Evolutionary conservation across 441 rosid species (phyloP), one percentile per base, ranked within the genome.

Genomic region (Brassica hybrid): DNA sequence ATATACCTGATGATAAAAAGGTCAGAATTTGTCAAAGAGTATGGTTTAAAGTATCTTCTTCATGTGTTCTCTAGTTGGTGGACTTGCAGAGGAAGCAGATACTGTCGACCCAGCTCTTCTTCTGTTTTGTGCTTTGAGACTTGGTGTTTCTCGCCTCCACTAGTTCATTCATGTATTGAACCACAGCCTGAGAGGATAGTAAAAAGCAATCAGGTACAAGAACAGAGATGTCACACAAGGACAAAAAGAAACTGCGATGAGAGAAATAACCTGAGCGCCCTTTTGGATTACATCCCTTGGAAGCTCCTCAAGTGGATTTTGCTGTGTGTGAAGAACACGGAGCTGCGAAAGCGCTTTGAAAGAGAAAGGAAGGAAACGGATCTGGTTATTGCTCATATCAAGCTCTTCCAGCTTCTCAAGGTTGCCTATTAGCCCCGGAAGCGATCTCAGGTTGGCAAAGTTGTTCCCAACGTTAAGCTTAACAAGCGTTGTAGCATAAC

Each of bases 341-440:
- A 95, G 77, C 8, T 76, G 82, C 57, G 93, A 79, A 65, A 95
- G 85, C 92, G 88, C 74, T 88, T 91, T 82, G 75, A 95, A 93
- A 16, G 99, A 89, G 74, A 86, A 91, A 1, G 99, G 99, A 80
- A 95, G 97, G 81, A 82, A 76, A 11, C 88, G 91, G 80, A 95
- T 95, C 84, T 95, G 98, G 86, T 95, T 95, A 75, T 95, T 95
- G 85, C 99, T 93, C 62, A 95, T 91, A 80, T 95, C 95, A 50
- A 95, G 71, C 86, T 91, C 99, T 80, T 95, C 92, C 23, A 95
- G 98, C 86, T 76, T 85, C 88, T 89, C 97, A 41, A 95, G 98
- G 84, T 95, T 93, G 77, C 98, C 98, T 67, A 93, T 89, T 68
- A 97, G 88, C 84, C 95, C 89, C 0, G 98, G 99, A 34, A 95